These are phyloP conservation scores for Ganoderma resinaceum DNA, from an alignment of 1,284 basidiomycete genomes.

Conservation along the genomic window DNA sequence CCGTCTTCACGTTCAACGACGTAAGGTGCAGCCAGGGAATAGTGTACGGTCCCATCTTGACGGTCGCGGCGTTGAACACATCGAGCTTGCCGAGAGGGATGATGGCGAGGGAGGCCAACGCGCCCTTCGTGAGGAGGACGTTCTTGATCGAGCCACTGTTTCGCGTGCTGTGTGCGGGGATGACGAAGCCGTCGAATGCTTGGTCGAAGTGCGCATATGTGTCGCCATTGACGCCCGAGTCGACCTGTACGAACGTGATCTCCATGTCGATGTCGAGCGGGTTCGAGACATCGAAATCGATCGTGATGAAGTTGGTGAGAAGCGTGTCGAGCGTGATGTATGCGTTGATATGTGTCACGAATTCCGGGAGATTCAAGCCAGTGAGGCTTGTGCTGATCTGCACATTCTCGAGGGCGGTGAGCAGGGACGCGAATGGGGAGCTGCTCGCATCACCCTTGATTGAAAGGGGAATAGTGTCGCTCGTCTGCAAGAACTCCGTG, in stretches of 20 bases:
- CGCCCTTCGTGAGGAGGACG: constrained; percentile 65
- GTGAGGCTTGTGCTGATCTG: constrained; percentile 55
- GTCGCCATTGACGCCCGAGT: constrained; percentile 56
- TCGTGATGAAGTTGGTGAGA: constrained; percentile 55
- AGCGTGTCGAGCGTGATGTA: constrained; percentile 58
- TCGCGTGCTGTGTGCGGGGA: constrained; percentile 62
- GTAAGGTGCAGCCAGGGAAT: constrained; percentile 12
- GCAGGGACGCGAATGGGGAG: constrained; percentile 69
- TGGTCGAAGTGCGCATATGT: constrained; percentile 66
- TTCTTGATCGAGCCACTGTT: constrained; percentile 63
- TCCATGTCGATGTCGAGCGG: constrained; percentile 63
- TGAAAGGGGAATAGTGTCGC: constrained; percentile 52
- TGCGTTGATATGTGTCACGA: constrained; percentile 55
- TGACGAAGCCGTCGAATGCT: constrained; percentile 57
- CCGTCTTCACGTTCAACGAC: neutral
- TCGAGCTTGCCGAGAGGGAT: constrained; percentile 62
- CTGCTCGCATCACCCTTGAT: constrained; percentile 67
- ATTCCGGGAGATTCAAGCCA: constrained; percentile 48
- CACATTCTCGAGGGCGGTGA: constrained; percentile 63
- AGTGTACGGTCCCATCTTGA: constrained; percentile 37
- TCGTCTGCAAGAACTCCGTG: constrained; percentile 59
- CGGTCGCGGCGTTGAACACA: constrained; percentile 55
- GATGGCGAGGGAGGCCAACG: constrained; percentile 58
- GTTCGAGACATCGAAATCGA: constrained; percentile 62
- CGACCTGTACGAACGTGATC: constrained; percentile 63